These are phyloP conservation scores for Diaporthe ilicicola DNA, from an alignment of 2,329 filamentous ascomycete genomes.

Conservation along the genomic window DNA sequence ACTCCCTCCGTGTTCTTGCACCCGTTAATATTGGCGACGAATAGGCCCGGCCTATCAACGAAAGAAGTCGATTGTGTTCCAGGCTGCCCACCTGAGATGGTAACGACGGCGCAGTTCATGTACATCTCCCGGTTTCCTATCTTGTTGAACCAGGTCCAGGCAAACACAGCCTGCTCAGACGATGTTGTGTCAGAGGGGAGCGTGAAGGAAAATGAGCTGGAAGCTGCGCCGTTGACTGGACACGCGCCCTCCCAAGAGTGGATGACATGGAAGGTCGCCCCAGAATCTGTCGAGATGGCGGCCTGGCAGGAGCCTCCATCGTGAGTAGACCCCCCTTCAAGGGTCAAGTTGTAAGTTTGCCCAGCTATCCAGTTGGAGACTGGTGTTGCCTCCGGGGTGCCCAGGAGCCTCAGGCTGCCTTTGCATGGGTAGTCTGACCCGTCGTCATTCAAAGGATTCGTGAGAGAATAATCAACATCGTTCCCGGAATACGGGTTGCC, in stretches of 20 bases:
- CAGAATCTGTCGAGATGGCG: slow-evolving; percentile 68
- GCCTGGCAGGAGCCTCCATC: slow-evolving; percentile 71
- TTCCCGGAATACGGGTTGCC: slow-evolving; percentile 40
- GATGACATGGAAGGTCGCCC: slow-evolving; percentile 64
- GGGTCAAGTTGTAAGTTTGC: slow-evolving; percentile 58
- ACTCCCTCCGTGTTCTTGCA: slow-evolving; percentile 25
- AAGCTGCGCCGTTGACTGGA: slow-evolving; percentile 50
- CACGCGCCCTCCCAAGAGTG: slow-evolving; percentile 46
- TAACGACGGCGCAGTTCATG: slow-evolving; percentile 72
- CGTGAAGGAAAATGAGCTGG: slow-evolving; percentile 55
- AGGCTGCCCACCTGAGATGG: slow-evolving; percentile 46
- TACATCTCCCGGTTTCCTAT: slow-evolving; percentile 74
- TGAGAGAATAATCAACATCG: slow-evolving; percentile 63
- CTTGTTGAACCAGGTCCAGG: slow-evolving; percentile 72
- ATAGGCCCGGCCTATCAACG: neutral
- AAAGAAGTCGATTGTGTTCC: slow-evolving; percentile 1
- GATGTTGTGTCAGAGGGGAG: slow-evolving; percentile 60
- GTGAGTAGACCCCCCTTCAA: slow-evolving; percentile 63
- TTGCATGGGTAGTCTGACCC: slow-evolving; percentile 71
- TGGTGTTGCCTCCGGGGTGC: slow-evolving; percentile 46
- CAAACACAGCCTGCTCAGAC: slow-evolving; percentile 60
- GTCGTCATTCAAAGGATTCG: slow-evolving; percentile 60
- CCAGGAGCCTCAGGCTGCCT: slow-evolving; percentile 45
- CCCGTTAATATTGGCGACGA: slow-evolving; percentile 25
- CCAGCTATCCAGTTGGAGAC: slow-evolving; percentile 63